Conservation (phyloP, 805 yeast species). For the Metschnikowia gelsemii region DNA sequence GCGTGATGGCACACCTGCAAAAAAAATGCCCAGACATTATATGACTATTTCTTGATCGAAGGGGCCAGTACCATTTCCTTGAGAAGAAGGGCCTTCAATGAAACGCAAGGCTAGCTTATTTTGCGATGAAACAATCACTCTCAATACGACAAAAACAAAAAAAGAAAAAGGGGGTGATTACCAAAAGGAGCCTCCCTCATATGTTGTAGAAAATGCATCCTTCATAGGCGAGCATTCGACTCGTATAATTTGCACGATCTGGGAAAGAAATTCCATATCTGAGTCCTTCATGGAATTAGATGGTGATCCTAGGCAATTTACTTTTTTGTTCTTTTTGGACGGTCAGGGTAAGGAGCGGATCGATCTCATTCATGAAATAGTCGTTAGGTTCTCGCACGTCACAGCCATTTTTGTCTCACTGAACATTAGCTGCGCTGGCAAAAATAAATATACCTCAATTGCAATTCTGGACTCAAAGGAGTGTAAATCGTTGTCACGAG, state of each 20-base stretch:
- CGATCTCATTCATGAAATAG: constrained; percentile 13
- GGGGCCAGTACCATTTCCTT: too few species aligned
- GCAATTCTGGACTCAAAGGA: constrained; percentile 14
- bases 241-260: not conserved
- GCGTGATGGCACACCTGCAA: too few species aligned
- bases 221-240: not conserved
- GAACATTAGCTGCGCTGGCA: constrained; percentile 7
- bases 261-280: not conserved
- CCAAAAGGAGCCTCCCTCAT: not conserved
- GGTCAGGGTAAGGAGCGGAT: constrained; percentile 35
- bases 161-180: not conserved
- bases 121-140: not conserved
- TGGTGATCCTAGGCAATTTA: constrained; percentile 1
- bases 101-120: constrained; percentile 6
- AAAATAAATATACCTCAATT: not conserved
- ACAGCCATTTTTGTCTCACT: constrained; percentile 21
- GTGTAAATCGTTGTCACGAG: constrained; percentile 25
- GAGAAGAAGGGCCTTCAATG: constrained; percentile 1
- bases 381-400: constrained; percentile 9
- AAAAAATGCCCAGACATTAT: too few species aligned
- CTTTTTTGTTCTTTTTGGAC: constrained; percentile 29
- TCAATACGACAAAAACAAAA: not conserved
- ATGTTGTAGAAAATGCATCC: not conserved
- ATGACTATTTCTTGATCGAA: too few species aligned
- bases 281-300: constrained; percentile 7